phyloP scores from a whole-genome alignment of 805 yeast genomes.

The Pichia kluyveri region DNA sequence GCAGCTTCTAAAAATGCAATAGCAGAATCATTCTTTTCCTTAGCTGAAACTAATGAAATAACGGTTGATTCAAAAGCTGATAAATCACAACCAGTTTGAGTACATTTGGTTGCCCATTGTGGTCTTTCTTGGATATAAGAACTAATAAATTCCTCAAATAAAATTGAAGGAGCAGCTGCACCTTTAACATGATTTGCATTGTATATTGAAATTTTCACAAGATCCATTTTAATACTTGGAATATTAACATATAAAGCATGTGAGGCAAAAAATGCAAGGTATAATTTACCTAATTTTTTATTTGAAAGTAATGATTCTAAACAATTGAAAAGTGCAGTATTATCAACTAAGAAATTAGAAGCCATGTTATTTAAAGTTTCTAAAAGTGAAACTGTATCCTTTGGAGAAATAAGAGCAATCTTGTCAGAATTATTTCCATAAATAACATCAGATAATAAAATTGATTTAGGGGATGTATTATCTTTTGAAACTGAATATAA shows the following conservation, averaged over 20 bases:
- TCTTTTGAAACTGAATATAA: constrained; percentile 19
- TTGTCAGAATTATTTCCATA: constrained; percentile 43
- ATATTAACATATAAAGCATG: constrained; percentile 48
- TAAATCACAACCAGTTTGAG: constrained; percentile 40
- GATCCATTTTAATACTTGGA: constrained; percentile 46
- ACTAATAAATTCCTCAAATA: constrained; percentile 38
- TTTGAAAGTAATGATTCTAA: constrained; percentile 33
- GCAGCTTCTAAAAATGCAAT: constrained; percentile 51
- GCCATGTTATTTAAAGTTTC: constrained; percentile 28
- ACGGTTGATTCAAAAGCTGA: constrained; percentile 47
- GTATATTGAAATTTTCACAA: constrained; percentile 38
- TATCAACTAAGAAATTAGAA: constrained; percentile 42
- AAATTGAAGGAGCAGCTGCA: constrained; percentile 35
- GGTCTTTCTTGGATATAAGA: constrained; percentile 39
- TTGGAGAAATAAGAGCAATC: constrained; percentile 52
- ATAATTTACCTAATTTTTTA: constrained; percentile 46
- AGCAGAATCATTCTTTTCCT: constrained; percentile 49
- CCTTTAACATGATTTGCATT: constrained; percentile 31
- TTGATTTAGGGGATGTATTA: constrained; percentile 25
- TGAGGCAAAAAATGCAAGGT: constrained; percentile 56
- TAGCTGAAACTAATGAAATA: constrained; percentile 50
- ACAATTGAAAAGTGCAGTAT: constrained; percentile 32
- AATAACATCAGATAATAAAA: constrained; percentile 44
- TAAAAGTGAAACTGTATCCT: constrained; percentile 47
- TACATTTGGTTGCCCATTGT: constrained; percentile 35